phyloP scores from a whole-genome alignment of 306 rosid genomes.

The Lathyrus sativus region DNA sequence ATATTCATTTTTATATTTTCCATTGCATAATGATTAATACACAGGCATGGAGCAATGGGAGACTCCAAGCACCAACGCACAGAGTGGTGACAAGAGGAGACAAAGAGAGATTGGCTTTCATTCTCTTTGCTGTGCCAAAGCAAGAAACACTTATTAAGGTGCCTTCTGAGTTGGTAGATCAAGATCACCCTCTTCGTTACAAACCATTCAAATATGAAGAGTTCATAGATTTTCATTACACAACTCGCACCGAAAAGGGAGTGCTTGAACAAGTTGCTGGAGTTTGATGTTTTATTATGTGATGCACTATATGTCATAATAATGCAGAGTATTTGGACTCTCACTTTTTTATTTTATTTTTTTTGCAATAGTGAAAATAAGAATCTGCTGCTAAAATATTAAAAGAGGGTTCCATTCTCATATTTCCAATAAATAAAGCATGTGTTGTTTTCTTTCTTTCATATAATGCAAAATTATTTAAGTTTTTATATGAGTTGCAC shows the following conservation, averaged over 20 bases:
- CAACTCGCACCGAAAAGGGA: too few species aligned
- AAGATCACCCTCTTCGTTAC: constrained; percentile 51
- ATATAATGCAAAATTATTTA: too few species aligned
- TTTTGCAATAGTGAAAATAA: too few species aligned
- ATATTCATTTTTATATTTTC: too few species aligned
- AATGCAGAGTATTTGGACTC: too few species aligned
- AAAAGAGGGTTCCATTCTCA: too few species aligned
- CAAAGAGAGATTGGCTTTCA: constrained; percentile 46
- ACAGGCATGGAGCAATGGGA: constrained; percentile 64
- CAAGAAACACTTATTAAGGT: constrained; percentile 42
- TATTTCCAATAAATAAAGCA: too few species aligned
- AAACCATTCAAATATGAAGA: constrained; percentile 40
- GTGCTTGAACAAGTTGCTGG: not conserved
- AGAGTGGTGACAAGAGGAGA: constrained; percentile 49
- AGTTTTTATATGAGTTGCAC: too few species aligned
- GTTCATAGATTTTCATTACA: constrained; percentile 28
- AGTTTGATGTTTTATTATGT: not conserved
- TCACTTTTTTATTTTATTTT: too few species aligned
- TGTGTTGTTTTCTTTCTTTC: too few species aligned
- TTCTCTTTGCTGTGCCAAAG: constrained; percentile 39
- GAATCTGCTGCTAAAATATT: too few species aligned
- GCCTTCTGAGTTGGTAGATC: constrained; percentile 46
- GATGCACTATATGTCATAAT: too few species aligned
- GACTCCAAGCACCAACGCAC: constrained; percentile 48
- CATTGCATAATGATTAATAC: not conserved